Evolutionary conservation across 495 filamentous ascomycete genomes (phyloP).

Genomic region (Aspergillus campestris): DNA sequence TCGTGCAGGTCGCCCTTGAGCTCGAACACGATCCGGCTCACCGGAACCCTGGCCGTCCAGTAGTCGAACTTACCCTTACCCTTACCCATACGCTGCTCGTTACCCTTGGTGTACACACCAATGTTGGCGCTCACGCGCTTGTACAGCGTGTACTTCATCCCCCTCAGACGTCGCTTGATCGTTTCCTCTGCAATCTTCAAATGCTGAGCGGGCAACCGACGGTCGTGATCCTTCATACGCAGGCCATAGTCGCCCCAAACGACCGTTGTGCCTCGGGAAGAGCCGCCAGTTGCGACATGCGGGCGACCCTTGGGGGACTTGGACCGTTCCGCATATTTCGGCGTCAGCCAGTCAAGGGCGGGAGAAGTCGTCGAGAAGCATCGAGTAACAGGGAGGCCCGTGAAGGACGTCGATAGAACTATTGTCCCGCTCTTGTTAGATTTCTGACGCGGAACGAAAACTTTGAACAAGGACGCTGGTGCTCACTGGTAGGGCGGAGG

Average conservation of each 20-base stretch:
- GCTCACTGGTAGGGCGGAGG: slow-evolving; percentile 30
- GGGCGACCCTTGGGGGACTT: slow-evolving; percentile 89
- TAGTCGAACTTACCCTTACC: slow-evolving; percentile 96
- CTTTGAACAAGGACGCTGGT: not conserved
- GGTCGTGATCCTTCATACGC: slow-evolving; percentile 88
- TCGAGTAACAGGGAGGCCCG: slow-evolving; percentile 36
- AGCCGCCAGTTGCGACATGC: slow-evolving; percentile 83
- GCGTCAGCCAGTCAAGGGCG: slow-evolving; percentile 67
- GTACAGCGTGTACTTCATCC: slow-evolving; percentile 87
- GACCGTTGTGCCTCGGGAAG: slow-evolving; percentile 84
- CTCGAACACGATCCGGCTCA: slow-evolving; percentile 87
- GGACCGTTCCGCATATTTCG: slow-evolving; percentile 60
- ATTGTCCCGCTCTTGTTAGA: slow-evolving; percentile 14
- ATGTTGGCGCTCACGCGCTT: slow-evolving; percentile 85
- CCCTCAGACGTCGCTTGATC: slow-evolving; percentile 79
- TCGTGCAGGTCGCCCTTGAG: slow-evolving; percentile 88
- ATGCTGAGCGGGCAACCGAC: slow-evolving; percentile 77
- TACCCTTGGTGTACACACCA: slow-evolving; percentile 90
- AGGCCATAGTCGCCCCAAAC: slow-evolving; percentile 95
- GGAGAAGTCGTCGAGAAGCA: slow-evolving; percentile 67
- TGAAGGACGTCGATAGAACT: slow-evolving; percentile 26
- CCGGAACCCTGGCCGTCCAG: slow-evolving; percentile 81
- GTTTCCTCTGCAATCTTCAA: slow-evolving; percentile 86
- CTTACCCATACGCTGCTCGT: slow-evolving; percentile 98
- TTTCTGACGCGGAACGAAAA: not conserved